phyloP scores from a whole-genome alignment of 1,284 basidiomycete species.

The Apiotrichum brassicae region DNA sequence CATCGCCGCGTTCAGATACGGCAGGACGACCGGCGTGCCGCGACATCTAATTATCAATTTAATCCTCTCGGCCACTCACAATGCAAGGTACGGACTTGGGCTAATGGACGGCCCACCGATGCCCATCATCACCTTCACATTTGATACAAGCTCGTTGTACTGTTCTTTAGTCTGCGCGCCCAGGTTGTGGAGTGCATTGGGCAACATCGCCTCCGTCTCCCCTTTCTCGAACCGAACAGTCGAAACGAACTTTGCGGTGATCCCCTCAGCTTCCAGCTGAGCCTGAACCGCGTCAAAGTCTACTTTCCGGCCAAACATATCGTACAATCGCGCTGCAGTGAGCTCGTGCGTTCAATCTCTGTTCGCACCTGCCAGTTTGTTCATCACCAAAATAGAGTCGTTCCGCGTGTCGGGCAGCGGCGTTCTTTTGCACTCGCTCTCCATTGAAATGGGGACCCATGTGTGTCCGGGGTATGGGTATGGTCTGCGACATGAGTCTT shows the following conservation, averaged over 20 bases:
- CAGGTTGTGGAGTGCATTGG: slow-evolving; percentile 26
- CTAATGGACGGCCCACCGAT: slow-evolving; percentile 37
- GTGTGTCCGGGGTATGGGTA: slow-evolving; percentile 16
- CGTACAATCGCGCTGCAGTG: too few relatives aligned
- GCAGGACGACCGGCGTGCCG: slow-evolving; percentile 42
- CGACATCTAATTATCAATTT: slow-evolving; percentile 16
- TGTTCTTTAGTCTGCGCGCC: slow-evolving; percentile 20
- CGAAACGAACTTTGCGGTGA: not conserved
- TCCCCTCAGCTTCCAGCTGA: too few relatives aligned
- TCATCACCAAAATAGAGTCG: not conserved
- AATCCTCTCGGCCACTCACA: slow-evolving; percentile 9
- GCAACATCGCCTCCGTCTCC: slow-evolving; percentile 25
- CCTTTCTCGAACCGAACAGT: slow-evolving; percentile 1
- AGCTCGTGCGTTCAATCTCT: too few relatives aligned
- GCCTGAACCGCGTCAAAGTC: too few relatives aligned
- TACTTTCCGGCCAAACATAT: too few relatives aligned
- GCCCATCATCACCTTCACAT: slow-evolving; percentile 34
- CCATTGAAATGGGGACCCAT: slow-evolving; percentile 32
- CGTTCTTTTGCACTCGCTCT: slow-evolving; percentile 29
- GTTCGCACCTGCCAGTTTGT: not conserved
- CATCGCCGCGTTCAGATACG: slow-evolving; percentile 18
- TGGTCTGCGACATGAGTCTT: slow-evolving; percentile 7
- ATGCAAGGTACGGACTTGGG: slow-evolving; percentile 36
- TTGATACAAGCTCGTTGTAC: slow-evolving; percentile 32
- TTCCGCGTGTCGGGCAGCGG: slow-evolving; percentile 13